Evolutionary conservation across 768 basidiomycete genomes (phyloP).

Genomic region (Lenzites betulinus): DNA sequence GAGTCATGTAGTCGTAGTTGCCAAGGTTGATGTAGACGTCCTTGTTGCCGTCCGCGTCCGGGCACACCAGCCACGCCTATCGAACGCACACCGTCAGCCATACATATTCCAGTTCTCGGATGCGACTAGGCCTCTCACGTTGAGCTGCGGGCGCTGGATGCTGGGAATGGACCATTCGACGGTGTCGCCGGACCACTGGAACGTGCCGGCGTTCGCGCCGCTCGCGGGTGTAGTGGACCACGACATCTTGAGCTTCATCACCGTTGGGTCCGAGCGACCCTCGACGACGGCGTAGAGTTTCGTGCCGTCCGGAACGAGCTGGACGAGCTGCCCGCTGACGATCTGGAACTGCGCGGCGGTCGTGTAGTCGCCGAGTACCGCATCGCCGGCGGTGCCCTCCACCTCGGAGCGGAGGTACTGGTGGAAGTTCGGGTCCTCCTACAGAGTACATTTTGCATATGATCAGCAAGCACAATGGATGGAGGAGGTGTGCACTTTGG

Average conservation of each 20-base stretch:
- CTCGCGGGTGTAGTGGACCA: conserved; percentile 52
- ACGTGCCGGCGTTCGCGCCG: conserved; percentile 44
- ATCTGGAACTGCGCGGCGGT: conserved; percentile 62
- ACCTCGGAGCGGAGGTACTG: conserved; percentile 59
- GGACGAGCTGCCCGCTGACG: conserved; percentile 55
- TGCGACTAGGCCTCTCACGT: conserved; percentile 39
- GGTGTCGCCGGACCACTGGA: conserved; percentile 59
- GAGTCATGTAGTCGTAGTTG: conserved; percentile 54
- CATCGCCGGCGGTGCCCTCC: conserved; percentile 42
- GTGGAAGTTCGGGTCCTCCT: conserved; percentile 63
- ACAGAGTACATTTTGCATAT: background rate
- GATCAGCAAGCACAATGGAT: background rate
- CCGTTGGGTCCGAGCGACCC: conserved; percentile 45
- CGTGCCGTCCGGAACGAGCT: conserved; percentile 42
- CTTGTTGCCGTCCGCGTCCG: conserved; percentile 45
- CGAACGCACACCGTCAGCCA: background rate
- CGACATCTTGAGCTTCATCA: conserved; percentile 48
- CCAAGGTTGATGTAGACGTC: conserved; percentile 58
- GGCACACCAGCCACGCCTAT: conserved; percentile 60
- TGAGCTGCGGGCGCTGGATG: conserved; percentile 52
- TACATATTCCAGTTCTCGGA: background rate
- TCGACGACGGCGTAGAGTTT: conserved; percentile 54
- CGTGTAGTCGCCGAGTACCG: conserved; percentile 53
- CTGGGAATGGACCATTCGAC: conserved; percentile 56
- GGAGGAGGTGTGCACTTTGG: background rate